phyloP scores from a whole-genome alignment of 306 rosid species.

The Gastrolobium villosum region DNA sequence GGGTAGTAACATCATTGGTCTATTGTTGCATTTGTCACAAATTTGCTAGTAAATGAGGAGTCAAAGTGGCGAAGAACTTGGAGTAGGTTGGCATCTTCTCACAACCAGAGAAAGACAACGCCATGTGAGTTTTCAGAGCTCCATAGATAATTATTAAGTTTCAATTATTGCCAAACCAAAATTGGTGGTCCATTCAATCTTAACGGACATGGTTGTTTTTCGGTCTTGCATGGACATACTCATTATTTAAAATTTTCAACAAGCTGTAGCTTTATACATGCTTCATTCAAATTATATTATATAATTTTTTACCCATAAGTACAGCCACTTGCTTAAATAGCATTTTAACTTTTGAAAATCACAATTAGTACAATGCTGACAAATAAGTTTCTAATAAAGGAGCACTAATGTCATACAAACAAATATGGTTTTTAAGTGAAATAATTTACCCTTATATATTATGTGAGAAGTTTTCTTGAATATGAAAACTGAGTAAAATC shows the following conservation, averaged over 20 bases:
- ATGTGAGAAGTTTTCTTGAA: no score
- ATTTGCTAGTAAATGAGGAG: constrained; percentile 10
- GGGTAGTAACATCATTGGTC: background rate
- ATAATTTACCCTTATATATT: no score
- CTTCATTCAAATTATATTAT: background rate
- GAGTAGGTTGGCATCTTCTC: background rate
- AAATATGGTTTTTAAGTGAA: no score
- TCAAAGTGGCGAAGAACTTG: constrained; percentile 29
- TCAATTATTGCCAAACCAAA: constrained; percentile 4
- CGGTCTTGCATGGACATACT: background rate
- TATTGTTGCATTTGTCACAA: background rate
- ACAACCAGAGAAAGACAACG: background rate
- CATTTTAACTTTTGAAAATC: background rate
- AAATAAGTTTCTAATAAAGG: background rate
- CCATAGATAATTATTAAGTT: background rate
- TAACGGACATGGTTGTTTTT: no score
- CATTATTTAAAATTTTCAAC: background rate
- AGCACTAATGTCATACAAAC: background rate
- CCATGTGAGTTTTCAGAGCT: constrained; percentile 10
- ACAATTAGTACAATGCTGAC: background rate
- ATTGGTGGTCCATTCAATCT: constrained; percentile 9
- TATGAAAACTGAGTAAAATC: no score
- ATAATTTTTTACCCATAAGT: background rate
- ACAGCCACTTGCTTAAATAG: background rate
- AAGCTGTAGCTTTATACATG: background rate